Base-by-base conservation (phyloP, 345 rosid genomes). In the Boechera stricta region DNA sequence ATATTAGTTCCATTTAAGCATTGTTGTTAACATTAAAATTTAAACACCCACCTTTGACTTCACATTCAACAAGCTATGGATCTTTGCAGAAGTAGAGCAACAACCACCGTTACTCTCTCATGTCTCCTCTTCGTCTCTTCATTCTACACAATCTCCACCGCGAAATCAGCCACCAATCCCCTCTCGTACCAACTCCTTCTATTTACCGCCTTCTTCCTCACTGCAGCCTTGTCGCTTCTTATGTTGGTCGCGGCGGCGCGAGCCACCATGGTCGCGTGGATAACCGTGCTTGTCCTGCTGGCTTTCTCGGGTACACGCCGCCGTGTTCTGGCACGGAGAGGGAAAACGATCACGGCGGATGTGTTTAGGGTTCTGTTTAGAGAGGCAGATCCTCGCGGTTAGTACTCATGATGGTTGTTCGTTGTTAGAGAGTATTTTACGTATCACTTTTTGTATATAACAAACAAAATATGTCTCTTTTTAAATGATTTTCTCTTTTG, bases 221-320 rank as follows among this genome's bases (percentile, higher is more conserved):
- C 54, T 0, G 72, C 69, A 10, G 79, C 45, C 59, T 47, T 73
- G 41, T 68, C 79, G 2, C 75, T 68, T 56, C 1, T 75, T 13
- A n/a, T 79, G 13, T 62, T 79, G 10, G 76, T 79, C 12, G 48
- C 76, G 0, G 82, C 79, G 4, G 82, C 73, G 3, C 76, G 82
- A 63, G 82, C 76, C 48, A 74, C 82, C 16, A 79, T 79, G 72
- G 82, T 79, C 6, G 57, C 82, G 5, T 79, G 82, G 82, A 79
- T 79, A 53, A 79, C 79, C 7, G 79, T 79, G 6, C 75, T 79
- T 1, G 82, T 79, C 18, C 15, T 79, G 21, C 26, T 79, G 16
- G 82, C 82, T 9, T 79, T 79, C 44, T 69, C 82, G 13, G 79
- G 82, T n/a, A 79, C 78, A 45, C 79, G 76, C 1, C 82, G 82